Base-by-base conservation (phyloP, 441 rosid species). In the Populus trichocarpa region DNA sequence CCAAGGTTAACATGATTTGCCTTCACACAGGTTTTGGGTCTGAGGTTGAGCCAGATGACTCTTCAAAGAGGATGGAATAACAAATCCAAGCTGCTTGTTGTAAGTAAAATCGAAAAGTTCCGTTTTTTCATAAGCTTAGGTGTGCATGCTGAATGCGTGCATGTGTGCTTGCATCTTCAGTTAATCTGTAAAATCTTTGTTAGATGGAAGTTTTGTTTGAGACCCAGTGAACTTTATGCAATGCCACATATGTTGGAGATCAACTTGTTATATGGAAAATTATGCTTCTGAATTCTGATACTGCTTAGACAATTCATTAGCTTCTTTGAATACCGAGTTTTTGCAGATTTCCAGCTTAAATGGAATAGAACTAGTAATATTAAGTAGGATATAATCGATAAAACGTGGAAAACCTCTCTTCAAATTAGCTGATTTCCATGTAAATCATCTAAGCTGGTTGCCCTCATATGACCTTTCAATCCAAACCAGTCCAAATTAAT, bases 61-160 rank as follows among this genome's bases (percentile, higher is more conserved):
- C 99, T 94, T 74, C 98, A 91, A 82, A 91, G 97, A 86, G 98
- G 99, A 40, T 94, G 99, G 98, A 94, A 92, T 84, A 94, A 95
- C 92, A 96, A 96, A 87, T 96, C 98, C 1, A 96, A 96, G 32
- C 30, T 28, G 30, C 30, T n/a, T n/a, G n/a, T n/a, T n/a, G n/a
- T n/a, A n/a, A n/a, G n/a, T n/a, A n/a, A 20, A 40, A 67, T 74
- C 7, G 26, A 57, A 12, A 67, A 6, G 18, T 20, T 74, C 57
- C 14, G 20, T 13, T 32, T 71, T 25, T 73, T 30, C 32, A 9
- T 8, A 25, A 69, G 23, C 36, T 5, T 50, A 1, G 20, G 50
- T 10, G 2, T 35, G 23, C 57, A 53, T 63, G 69, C 7, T 46
- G 18, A 14, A 46, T 40, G 20, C 0, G 53, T 42, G 53, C 6